phyloP scores from a whole-genome alignment of 2,329 filamentous ascomycete genomes.

The Calonectria crousiana region DNA sequence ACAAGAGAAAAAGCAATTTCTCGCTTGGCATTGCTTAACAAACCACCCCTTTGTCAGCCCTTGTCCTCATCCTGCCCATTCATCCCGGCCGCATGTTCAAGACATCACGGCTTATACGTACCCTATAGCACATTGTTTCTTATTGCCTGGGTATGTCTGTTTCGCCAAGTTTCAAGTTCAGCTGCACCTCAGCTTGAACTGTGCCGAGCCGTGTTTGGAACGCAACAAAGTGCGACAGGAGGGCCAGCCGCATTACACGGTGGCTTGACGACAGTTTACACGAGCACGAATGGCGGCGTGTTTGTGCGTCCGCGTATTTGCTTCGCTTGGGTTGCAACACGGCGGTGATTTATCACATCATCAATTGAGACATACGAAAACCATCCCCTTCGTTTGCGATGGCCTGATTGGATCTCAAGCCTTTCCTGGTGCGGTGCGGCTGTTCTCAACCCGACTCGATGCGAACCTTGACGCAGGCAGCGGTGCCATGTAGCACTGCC shows the following conservation, averaged over 20 bases:
- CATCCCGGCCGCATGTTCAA: neutral
- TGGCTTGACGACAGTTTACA: conserved; percentile 6
- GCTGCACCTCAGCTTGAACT: neutral
- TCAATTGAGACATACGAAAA: neutral
- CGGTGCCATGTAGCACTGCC: neutral
- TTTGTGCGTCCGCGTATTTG: neutral
- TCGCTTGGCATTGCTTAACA: neutral
- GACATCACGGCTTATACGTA: conserved; percentile 3
- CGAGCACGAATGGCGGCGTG: neutral
- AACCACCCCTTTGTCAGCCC: neutral
- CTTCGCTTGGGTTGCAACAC: neutral
- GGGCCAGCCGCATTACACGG: neutral
- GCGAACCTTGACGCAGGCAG: neutral
- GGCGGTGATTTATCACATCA: neutral
- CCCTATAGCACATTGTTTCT: neutral
- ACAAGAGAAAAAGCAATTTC: neutral
- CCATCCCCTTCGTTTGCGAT: neutral
- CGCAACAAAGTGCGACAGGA: neutral
- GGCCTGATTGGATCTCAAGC: neutral
- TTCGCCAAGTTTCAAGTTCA: conserved; percentile 2
- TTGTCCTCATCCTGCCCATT: too few species aligned
- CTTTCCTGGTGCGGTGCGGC: neutral
- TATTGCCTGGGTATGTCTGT: neutral
- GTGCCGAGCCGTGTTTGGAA: neutral
- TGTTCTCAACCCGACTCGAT: neutral